phyloP scores from a whole-genome alignment of 139 green algal genomes.

The Micractinium sp. region DNA sequence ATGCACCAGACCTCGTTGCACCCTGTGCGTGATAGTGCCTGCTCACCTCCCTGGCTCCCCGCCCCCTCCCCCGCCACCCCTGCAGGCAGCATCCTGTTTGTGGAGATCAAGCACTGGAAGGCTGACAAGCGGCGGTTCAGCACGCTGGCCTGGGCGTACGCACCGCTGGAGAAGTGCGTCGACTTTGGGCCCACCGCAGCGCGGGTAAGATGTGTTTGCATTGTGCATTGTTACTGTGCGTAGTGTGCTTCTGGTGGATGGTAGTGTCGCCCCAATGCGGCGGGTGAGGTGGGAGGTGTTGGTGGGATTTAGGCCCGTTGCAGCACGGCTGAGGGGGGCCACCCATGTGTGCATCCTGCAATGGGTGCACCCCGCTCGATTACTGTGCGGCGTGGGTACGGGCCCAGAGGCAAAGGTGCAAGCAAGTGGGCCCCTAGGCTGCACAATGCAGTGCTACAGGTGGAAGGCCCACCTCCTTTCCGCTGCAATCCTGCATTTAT shows the following conservation, averaged over 20 bases:
- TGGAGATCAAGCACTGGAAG: conserved; percentile 61
- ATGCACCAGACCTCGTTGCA: background rate
- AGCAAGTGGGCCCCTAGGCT: too few species aligned
- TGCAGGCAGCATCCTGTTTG: conserved; percentile 45
- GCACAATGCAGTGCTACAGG: too few species aligned
- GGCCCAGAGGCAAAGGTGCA: too few species aligned
- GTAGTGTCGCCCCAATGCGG: too few species aligned
- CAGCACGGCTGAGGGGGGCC: conserved; percentile 4
- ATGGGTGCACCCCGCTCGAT: background rate
- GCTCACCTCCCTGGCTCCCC: background rate
- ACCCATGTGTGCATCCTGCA: background rate
- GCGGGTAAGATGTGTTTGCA: conserved; percentile 25
- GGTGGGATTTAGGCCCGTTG: background rate
- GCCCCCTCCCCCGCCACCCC: background rate
- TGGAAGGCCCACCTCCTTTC: too few species aligned
- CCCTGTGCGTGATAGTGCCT: background rate
- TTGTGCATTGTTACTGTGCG: too few species aligned
- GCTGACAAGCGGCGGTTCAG: conserved; percentile 33
- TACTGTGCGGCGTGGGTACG: too few species aligned
- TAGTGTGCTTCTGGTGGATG: too few species aligned
- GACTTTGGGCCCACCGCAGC: conserved; percentile 22
- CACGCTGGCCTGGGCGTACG: conserved; percentile 51
- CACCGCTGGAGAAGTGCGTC: conserved; percentile 43
- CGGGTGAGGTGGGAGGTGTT: background rate
- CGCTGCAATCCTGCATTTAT: too few species aligned